Percentiles rank a stretch among this genome's conserved stretches.
These are phyloP conservation scores for Avena insularis DNA, from an alignment of 176 grass and related monocot genomes.

Conservation along the genomic window DNA sequence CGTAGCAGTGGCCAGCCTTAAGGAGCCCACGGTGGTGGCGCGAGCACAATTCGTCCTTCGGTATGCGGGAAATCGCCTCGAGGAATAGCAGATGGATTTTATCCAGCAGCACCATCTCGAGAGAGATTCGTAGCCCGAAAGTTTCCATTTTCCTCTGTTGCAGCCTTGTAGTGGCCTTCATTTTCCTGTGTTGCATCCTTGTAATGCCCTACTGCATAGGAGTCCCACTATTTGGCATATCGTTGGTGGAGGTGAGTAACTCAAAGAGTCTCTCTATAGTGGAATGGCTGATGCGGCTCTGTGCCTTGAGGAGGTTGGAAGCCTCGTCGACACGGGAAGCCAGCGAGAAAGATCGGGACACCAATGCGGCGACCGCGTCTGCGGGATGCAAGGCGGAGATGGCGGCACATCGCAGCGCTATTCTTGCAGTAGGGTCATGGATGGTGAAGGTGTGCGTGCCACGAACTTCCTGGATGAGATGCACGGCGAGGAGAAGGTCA, in stretches of 20 bases:
- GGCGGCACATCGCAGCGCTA: too few species aligned
- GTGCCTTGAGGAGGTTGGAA: neutral
- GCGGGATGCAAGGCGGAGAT: too few species aligned
- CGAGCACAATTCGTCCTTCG: neutral
- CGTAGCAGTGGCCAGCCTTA: slow-evolving; percentile 40
- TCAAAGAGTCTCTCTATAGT: neutral
- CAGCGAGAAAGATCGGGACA: neutral
- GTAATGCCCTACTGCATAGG: neutral
- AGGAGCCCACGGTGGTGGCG: slow-evolving; percentile 23
- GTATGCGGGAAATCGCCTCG: neutral
- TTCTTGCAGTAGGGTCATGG: too few species aligned
- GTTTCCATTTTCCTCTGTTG: neutral
- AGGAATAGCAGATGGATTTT: slow-evolving; percentile 20
- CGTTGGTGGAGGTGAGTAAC: neutral
- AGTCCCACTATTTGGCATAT: neutral
- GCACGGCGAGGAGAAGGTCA: too few species aligned
- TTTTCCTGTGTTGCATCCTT: neutral
- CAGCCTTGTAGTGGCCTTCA: neutral
- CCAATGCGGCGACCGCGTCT: neutral
- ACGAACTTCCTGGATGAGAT: too few species aligned
- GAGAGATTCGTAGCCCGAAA: neutral
- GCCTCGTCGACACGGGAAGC: neutral
- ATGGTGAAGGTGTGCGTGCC: too few species aligned
- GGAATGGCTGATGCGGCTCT: neutral
- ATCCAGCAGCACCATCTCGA: slow-evolving; percentile 12